These are phyloP conservation scores for Colletotrichum somersetense DNA, from an alignment of 2,329 filamentous ascomycete species.

Conservation along the genomic window DNA sequence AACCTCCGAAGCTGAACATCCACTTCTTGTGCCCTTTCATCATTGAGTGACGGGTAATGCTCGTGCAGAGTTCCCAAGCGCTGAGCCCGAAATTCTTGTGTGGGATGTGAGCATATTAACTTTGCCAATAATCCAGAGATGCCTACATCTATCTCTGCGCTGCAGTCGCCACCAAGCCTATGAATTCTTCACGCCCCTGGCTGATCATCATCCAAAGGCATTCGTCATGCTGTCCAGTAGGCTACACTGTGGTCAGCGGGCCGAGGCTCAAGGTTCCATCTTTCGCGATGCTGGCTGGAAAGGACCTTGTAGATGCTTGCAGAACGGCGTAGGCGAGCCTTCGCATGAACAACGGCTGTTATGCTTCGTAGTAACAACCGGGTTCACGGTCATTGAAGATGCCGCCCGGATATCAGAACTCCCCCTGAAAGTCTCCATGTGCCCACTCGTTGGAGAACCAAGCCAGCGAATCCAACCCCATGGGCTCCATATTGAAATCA, in stretches of 20 bases:
- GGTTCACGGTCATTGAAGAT: too few species aligned
- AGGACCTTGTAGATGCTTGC: neutral
- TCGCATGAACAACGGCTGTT: too few species aligned
- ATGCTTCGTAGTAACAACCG: neutral
- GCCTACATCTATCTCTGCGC: neutral
- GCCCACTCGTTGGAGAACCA: constrained; percentile 41
- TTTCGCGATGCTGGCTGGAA: neutral
- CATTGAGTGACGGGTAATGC: neutral
- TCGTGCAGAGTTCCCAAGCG: neutral
- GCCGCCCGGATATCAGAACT: constrained; percentile 11
- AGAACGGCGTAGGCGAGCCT: neutral
- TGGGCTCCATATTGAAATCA: constrained; percentile 60
- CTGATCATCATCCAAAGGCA: neutral
- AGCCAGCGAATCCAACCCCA: constrained; percentile 53
- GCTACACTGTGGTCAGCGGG: neutral
- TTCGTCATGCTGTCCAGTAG: too few species aligned
- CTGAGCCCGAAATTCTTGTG: too few species aligned
- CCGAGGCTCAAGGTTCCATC: neutral
- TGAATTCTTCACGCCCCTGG: neutral
- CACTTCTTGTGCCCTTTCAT: neutral
- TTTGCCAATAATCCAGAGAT: neutral
- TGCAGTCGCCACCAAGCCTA: neutral
- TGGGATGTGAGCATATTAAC: neutral
- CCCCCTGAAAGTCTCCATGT: constrained; percentile 34
- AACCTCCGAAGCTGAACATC: neutral